These are phyloP conservation scores for Dichotomocladium elegans DNA, from an alignment of 371 early-diverging fungal genomes.

Conservation along the genomic window DNA sequence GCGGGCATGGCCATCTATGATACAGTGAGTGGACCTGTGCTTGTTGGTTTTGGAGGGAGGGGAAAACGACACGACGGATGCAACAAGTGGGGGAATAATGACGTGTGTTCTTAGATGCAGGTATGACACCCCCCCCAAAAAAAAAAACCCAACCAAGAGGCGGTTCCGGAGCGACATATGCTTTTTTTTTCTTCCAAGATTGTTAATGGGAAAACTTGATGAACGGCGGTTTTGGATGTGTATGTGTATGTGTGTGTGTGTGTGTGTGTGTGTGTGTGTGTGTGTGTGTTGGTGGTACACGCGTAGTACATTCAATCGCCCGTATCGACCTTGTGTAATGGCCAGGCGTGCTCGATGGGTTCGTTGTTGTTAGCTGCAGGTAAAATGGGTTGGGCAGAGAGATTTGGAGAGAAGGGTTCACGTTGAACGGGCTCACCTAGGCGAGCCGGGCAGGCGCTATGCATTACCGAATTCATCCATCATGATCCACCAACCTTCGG, in stretches of 20 bases:
- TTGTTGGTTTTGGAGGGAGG: neutral
- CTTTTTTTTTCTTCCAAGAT: too few relatives aligned
- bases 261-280: too few relatives aligned
- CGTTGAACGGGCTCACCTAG: constrained; percentile 29
- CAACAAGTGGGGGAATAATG: too few relatives aligned
- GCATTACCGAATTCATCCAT: constrained; percentile 90
- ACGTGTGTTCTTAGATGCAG: neutral
- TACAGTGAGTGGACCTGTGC: constrained; percentile 51
- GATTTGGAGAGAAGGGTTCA: too few relatives aligned
- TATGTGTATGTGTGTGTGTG: too few relatives aligned
- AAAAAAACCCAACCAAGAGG: too few relatives aligned
- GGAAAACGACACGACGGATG: too few relatives aligned
- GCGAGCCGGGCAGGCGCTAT: constrained; percentile 84
- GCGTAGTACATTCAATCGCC: constrained; percentile 87
- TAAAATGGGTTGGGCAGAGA: constrained; percentile 13
- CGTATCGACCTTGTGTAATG: constrained; percentile 92
- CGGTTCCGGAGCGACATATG: too few relatives aligned
- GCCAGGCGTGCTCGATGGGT: constrained; percentile 98
- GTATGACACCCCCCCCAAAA: too few relatives aligned
- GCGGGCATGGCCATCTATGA: constrained; percentile 95
- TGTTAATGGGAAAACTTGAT: too few relatives aligned
- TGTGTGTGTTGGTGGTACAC: neutral
- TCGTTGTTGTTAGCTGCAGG: constrained; percentile 90
- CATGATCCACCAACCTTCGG: constrained; percentile 97
- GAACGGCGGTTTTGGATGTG: too few relatives aligned